Conservation (phyloP, 305 asterid species). For the Solanum hybrid region DNA sequence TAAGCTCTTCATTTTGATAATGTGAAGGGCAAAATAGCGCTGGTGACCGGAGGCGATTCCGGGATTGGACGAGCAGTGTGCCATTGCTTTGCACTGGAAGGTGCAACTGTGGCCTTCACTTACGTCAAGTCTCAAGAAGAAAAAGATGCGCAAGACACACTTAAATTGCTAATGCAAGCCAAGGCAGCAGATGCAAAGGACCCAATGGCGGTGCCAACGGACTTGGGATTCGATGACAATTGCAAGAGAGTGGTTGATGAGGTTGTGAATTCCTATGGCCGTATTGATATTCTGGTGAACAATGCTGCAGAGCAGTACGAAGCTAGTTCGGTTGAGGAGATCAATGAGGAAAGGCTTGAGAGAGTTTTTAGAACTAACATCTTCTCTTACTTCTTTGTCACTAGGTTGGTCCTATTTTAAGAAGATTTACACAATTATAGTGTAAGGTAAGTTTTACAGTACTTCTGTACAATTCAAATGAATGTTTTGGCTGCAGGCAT, state of each 20-base stretch:
- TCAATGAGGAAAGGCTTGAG: conserved; percentile 57
- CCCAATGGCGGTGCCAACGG: conserved; percentile 53
- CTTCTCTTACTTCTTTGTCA: conserved; percentile 44
- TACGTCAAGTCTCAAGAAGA: conserved; percentile 68
- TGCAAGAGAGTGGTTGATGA: conserved; percentile 63
- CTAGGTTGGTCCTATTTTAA: conserved; percentile 25
- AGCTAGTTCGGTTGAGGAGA: conserved; percentile 47
- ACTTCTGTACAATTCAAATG: background rate
- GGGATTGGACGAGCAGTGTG: conserved; percentile 77
- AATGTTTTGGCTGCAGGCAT: conserved; percentile 31
- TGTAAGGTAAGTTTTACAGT: background rate
- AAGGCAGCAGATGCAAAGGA: conserved; percentile 43
- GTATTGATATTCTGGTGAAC: conserved; percentile 60
- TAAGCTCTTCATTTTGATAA: background rate
- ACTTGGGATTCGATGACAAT: conserved; percentile 65
- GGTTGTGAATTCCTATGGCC: conserved; percentile 39
- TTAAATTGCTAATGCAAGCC: conserved; percentile 33
- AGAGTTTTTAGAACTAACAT: conserved; percentile 75
- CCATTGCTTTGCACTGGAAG: conserved; percentile 57
- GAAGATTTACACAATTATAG: background rate
- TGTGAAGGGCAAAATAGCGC: conserved; percentile 59
- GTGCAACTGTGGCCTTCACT: conserved; percentile 77
- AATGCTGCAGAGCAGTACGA: conserved; percentile 75
- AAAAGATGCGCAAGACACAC: conserved; percentile 57
- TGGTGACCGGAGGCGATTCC: conserved; percentile 75